phyloP scores from a whole-genome alignment of 805 yeast genomes.

The Zygosaccharomyces lentus region DNA sequence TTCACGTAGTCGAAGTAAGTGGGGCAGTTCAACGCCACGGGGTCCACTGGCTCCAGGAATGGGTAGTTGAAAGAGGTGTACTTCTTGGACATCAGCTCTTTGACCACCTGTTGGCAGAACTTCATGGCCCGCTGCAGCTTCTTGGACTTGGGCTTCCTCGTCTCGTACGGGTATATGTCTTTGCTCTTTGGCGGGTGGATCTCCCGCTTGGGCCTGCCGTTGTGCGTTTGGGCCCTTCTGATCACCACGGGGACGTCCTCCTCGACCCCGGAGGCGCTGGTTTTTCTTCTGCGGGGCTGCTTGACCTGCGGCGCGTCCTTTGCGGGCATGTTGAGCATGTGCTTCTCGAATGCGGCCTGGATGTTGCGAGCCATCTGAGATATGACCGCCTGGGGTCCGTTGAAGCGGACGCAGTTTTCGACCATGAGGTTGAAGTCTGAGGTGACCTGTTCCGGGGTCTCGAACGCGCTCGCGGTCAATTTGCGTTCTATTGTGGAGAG shows the following conservation, averaged over 20 bases:
- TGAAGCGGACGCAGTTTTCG: slow-evolving; percentile 72
- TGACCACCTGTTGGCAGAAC: slow-evolving; percentile 75
- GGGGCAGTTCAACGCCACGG: slow-evolving; percentile 89
- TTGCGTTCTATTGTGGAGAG: slow-evolving; percentile 85
- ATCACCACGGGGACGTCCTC: slow-evolving; percentile 41
- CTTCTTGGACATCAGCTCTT: slow-evolving; percentile 79
- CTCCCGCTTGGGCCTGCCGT: slow-evolving; percentile 89
- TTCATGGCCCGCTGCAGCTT: slow-evolving; percentile 85
- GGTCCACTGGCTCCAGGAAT: slow-evolving; percentile 90
- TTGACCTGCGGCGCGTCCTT: slow-evolving; percentile 39
- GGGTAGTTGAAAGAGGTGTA: slow-evolving; percentile 84
- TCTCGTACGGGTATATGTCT: slow-evolving; percentile 81
- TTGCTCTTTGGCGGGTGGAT: slow-evolving; percentile 95
- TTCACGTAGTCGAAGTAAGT: slow-evolving; percentile 81
- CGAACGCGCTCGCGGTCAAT: slow-evolving; percentile 65
- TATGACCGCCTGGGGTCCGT: slow-evolving; percentile 78
- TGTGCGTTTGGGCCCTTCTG: slow-evolving; percentile 69
- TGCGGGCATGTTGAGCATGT: slow-evolving; percentile 86
- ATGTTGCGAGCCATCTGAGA: slow-evolving; percentile 89
- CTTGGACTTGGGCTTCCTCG: slow-evolving; percentile 72
- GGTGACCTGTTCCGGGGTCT: slow-evolving; percentile 58
- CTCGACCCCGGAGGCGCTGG: slow-evolving; percentile 19
- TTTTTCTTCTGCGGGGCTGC: slow-evolving; percentile 28
- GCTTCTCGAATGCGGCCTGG: slow-evolving; percentile 90
- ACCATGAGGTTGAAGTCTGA: slow-evolving; percentile 85